phyloP scores from a whole-genome alignment of 352 stramenopile species.

The Albugo candida region DNA sequence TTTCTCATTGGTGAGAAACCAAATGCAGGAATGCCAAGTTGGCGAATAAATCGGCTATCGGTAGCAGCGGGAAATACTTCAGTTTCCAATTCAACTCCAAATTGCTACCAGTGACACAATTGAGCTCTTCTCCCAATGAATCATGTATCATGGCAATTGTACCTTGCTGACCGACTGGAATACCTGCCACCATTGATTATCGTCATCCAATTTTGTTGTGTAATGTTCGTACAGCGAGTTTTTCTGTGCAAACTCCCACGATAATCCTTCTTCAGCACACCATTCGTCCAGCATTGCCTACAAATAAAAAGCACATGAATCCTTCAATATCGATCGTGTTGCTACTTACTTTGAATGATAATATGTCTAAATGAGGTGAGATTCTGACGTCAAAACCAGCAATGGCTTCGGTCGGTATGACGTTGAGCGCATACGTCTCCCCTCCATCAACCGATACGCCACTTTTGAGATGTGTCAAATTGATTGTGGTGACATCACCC shows the following conservation, averaged over 20 bases:
- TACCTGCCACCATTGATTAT: conserved; percentile 34
- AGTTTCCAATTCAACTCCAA: conserved; percentile 45
- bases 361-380: conserved; percentile 66
- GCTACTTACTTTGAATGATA: conserved; percentile 38
- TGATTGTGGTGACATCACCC: conserved; percentile 90
- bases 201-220: conserved; percentile 26
- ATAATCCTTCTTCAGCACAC: conserved; percentile 70
- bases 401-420: conserved; percentile 81
- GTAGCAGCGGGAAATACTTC: conserved; percentile 91
- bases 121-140: not conserved
- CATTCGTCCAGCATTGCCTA: conserved; percentile 77
- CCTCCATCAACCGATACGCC: conserved; percentile 73
- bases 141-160: conserved; percentile 10
- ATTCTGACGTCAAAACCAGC: conserved; percentile 91
- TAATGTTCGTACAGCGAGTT: conserved; percentile 37
- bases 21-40: conserved; percentile 80
- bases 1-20: conserved; percentile 91
- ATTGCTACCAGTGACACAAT: conserved; percentile 14
- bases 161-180: conserved; percentile 19
- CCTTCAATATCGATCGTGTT: not conserved
- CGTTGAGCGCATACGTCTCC: conserved; percentile 82
- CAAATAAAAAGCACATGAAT: not conserved
- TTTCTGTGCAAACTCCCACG: conserved; percentile 48
- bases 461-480: conserved; percentile 85
- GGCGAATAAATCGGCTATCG: conserved; percentile 83